Evolutionary conservation across 2,329 filamentous ascomycete genomes (phyloP), one percentile per base, ranked within the genome.

Genomic region (Ilyonectria robusta): DNA sequence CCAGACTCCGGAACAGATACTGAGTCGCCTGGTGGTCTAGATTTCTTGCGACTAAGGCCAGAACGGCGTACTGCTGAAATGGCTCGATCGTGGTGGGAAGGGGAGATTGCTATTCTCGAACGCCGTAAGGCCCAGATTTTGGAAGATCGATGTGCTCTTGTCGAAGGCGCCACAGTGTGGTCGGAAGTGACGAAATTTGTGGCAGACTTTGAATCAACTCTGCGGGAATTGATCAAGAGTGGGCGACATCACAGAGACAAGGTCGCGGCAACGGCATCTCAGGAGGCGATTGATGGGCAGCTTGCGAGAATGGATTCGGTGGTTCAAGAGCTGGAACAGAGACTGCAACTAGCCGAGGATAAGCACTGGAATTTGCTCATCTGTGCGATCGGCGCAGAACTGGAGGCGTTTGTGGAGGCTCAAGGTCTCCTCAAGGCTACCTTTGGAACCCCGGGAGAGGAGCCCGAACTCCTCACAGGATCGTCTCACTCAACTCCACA

Each of bases 361-460:
- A 87, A 87, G 63, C 85, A 86, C 17, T 95, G 93, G 93, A 94
- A 92, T 63, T 81, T 95, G 17, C 83, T 95, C 19, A 90, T 94
- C 5, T 93, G 89, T 58, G 92, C 92, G 11, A 89, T 95, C 37
- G 92, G 92, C 0, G 93, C 93, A 0, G 93, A 94, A 77, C 76
- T 93, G 1, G 90, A 92, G 65, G 91, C 91, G 2, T 90, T 93
- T 67, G 82, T 81, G 35, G 87, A 91, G 73, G 90, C 90, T 1
- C 85, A 86, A 71, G 78, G 83, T 3, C 83, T 93, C 47, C 80
- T 93, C n/a, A 67, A 73, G 46, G 66, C 65, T 13, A 69, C 71
- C 3, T 56, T 76, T 5, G 71, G 68, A 13, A 44, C 62, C 9
- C 9, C 56, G 19, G 68, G 71, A 17, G 62, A 61, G 10, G 62